Evolutionary conservation across 371 early-diverging fungal species (phyloP).

Genomic region (Blakeslea trispora): DNA sequence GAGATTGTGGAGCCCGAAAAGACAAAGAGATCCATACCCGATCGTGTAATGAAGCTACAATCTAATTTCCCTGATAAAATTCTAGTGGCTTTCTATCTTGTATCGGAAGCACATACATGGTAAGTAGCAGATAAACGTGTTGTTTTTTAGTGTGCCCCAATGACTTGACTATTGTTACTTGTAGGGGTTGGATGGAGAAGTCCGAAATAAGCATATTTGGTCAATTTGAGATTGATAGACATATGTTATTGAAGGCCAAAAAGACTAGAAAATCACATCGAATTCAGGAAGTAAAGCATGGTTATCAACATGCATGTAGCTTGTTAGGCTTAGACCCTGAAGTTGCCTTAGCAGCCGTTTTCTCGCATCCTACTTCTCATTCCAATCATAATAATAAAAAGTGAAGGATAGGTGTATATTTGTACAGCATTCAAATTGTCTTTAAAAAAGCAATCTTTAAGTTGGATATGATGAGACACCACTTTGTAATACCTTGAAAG

Average conservation of each 20-base stretch:
- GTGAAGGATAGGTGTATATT: no score
- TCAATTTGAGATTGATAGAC: conserved; percentile 27
- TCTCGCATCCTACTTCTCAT: not conserved
- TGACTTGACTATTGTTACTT: no score
- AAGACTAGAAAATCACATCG: conserved; percentile 23
- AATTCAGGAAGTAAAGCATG: conserved; percentile 31
- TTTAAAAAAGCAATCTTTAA: no score
- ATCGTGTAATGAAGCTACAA: not conserved
- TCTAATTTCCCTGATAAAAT: conserved; percentile 6
- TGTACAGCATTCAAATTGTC: no score
- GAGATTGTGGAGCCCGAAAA: not conserved
- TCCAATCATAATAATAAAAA: no score
- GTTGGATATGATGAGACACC: no score
- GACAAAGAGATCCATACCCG: not conserved
- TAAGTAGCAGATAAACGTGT: conserved; percentile 14
- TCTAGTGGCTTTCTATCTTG: conserved; percentile 6
- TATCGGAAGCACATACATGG: conserved; percentile 30
- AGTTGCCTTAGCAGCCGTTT: conserved; percentile 1
- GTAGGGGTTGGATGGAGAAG: conserved; percentile 45
- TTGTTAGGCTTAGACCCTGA: conserved; percentile 23
- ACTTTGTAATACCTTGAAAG: no score
- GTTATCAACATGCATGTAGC: conserved; percentile 31
- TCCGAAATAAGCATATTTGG: conserved; percentile 29
- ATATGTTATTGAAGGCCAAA: conserved; percentile 32
- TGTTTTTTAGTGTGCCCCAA: no score